Conservation (phyloP, 371 early-diverging fungal species). For the Mucor velutinosus region DNA sequence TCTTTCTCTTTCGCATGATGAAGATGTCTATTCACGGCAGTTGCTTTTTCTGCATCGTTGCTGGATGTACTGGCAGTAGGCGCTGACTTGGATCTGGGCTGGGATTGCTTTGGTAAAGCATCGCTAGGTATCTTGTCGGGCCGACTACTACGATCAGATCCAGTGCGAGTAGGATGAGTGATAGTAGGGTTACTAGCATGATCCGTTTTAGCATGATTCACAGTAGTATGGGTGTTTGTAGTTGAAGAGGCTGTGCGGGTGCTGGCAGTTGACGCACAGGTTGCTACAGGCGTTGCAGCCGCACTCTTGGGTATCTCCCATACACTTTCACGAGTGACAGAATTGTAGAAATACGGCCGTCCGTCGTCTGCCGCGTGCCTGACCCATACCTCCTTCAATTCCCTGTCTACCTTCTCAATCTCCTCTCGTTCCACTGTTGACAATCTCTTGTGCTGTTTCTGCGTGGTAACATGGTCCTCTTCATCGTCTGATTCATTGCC, state of each 20-base stretch:
- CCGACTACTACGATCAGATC: background rate
- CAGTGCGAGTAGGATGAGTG: background rate
- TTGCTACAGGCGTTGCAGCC: background rate
- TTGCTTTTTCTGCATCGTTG: background rate
- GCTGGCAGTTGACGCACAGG: too few relatives aligned
- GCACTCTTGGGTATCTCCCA: slow-evolving; percentile 16
- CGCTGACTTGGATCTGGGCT: background rate
- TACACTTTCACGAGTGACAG: slow-evolving; percentile 12
- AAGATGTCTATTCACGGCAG: background rate
- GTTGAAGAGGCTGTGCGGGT: background rate
- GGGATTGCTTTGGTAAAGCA: background rate
- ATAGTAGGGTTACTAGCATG: background rate
- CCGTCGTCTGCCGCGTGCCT: slow-evolving; percentile 9
- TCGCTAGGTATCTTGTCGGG: background rate
- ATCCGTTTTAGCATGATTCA: background rate
- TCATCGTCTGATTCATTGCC: background rate
- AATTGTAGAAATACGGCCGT: slow-evolving; percentile 16
- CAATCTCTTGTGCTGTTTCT: background rate
- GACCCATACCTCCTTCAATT: background rate
- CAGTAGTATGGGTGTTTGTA: background rate
- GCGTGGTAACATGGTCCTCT: background rate
- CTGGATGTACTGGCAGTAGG: background rate
- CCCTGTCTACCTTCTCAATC: background rate
- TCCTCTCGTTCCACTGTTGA: background rate
- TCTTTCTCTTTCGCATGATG: background rate